A percentile compares a stretch with the other conserved stretches of the same genome.
Conservation (phyloP, 1,284 basidiomycete species). For the Irpex sp. region DNA sequence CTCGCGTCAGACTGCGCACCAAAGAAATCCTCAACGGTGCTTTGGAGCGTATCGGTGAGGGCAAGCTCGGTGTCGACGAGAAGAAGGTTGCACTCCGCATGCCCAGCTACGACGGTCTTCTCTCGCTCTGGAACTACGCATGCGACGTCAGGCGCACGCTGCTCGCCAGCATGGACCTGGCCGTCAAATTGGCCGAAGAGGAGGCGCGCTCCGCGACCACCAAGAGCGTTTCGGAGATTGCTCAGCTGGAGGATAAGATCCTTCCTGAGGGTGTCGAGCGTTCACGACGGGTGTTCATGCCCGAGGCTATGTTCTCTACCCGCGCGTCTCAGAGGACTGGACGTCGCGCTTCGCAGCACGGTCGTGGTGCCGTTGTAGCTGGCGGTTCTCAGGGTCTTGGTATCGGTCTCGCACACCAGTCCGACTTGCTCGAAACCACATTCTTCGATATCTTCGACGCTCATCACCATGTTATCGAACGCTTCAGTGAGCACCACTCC, state of each 20-base stretch:
- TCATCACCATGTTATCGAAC: slow-evolving; percentile 71
- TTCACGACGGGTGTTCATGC: slow-evolving; percentile 84
- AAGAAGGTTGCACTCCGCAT: slow-evolving; percentile 41
- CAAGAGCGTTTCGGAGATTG: slow-evolving; percentile 68
- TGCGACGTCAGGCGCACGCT: slow-evolving; percentile 79
- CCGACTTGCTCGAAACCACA: slow-evolving; percentile 70
- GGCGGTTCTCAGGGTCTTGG: slow-evolving; percentile 73
- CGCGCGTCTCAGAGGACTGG: slow-evolving; percentile 48
- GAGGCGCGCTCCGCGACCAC: slow-evolving; percentile 75
- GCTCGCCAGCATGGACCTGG: slow-evolving; percentile 80
- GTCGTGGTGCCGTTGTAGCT: slow-evolving; percentile 52
- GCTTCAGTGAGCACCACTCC: slow-evolving; percentile 51
- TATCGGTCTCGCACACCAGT: slow-evolving; percentile 67
- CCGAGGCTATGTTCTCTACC: slow-evolving; percentile 91
- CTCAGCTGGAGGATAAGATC: slow-evolving; percentile 72
- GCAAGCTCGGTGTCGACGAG: slow-evolving; percentile 61
- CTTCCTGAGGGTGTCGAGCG: slow-evolving; percentile 83
- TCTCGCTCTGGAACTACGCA: slow-evolving; percentile 89
- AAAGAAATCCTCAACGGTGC: slow-evolving; percentile 66
- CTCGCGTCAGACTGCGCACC: slow-evolving; percentile 55
- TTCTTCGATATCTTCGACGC: slow-evolving; percentile 88
- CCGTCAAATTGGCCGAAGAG: slow-evolving; percentile 81
- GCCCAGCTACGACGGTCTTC: slow-evolving; percentile 86
- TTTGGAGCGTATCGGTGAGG: slow-evolving; percentile 75
- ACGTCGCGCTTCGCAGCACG: slow-evolving; percentile 33